Evolutionary conservation across 331 rosid species (phyloP), one percentile per base, ranked within the genome.

Genomic region (Erythrophleum ivorense): DNA sequence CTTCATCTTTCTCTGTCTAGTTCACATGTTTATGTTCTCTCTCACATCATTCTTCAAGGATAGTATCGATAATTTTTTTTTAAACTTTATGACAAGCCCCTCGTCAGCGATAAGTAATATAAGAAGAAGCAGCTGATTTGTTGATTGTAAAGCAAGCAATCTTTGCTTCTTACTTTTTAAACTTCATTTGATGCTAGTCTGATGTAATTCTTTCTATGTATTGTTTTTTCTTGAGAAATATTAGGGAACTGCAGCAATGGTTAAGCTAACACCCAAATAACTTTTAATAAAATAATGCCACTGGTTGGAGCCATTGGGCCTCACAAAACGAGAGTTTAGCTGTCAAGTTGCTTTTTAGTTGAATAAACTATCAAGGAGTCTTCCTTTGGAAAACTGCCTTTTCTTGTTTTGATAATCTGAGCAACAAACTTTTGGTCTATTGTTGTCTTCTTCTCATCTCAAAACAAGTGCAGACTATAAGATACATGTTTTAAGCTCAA

Each of bases 71-170:
- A 19, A 19, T 67, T 19, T 76, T 24, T 24, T 45, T 50, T 62
- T 24, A 36, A 36, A 36, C 40, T 36, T 52, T 52, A 36, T 53
- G 36, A 34, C 8, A 48, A 71, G 73, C 64, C 49, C 10, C 63
- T 31, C 60, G 34, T 40, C 33, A 11, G 14, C n/a, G 24, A 31
- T 19, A 36, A 50, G 19, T 55, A 75, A 33, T 31, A 63, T 62
- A 73, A 45, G 48, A 46, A 83, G 49, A 24, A 29, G 29, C 31
- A 40, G 67, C 75, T 48, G 34, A 21, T 34, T 21, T 50, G n/a
- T 64, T 71, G 34, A 57, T 78, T 72, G 72, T 62, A 19, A 52
- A 29, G 40, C 76, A 46, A 68, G 36, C 48, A 76, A 66, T 66
- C 76, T 68, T 81, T n/a, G 70, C 67, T 49, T 73, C 16, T 50